Base-by-base conservation (phyloP, 1,284 basidiomycete genomes). In the Rhodotorula sp. region DNA sequence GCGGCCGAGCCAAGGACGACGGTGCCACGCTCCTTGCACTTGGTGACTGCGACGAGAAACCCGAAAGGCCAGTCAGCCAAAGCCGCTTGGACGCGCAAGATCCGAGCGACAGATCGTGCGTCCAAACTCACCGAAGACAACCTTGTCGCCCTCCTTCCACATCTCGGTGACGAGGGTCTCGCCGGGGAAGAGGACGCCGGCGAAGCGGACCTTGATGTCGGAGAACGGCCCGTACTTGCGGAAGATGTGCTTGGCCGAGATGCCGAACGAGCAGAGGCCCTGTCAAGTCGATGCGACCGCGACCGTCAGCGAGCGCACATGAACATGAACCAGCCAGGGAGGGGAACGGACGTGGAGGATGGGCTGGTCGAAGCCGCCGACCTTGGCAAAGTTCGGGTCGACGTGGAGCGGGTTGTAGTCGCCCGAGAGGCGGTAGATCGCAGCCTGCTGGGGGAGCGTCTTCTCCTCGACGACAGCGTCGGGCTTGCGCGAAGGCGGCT, bases 141-240 rank as follows among this genome's bases (percentile, higher is more conserved):
- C 89, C 82, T 90, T 97, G 77, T 86, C 82, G 26, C 89, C 91
- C 77, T 97, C 93, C 80, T 94, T 97, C 95, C 95, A 99, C 94
- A 97, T 96, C 80, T 92, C 87, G 0, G 93, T 96, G 26, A 93
- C 83, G 57, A 96, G 85, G 0, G 95, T 98, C 83, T 99, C 94
- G 16, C 94, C 94, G 8, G 95, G 95, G 79, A 90, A 94, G 46
- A 99, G 92, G 10, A 90, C 86, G n/a, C 91, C 91, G 0, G 88
- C 86, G 80, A 95, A 94, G 64, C 95, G 87, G 70, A 93, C 93
- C 86, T 99, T 99, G 84, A 99, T 96, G 80, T 97, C 92, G 78
- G 87, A 87, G 83, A 86, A 95, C 13, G 86, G 81, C 31, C 95
- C 95, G 79, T 87, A 99, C 3, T 88, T 85, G 81, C 94, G 89